phyloP scores from a whole-genome alignment of 805 yeast species.

The Candida tammaniensis region DNA sequence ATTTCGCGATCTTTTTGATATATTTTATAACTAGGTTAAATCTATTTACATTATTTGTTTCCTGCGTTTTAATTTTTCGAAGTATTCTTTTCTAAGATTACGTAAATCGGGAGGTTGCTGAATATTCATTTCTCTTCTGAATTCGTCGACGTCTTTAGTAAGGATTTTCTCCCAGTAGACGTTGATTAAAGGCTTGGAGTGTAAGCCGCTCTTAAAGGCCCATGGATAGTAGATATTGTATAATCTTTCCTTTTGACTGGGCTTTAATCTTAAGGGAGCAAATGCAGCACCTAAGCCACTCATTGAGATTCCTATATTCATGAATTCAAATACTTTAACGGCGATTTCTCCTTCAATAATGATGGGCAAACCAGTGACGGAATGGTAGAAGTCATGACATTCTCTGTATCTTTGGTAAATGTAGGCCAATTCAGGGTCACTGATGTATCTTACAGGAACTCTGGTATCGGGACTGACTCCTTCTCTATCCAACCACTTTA shows the following conservation, averaged over 20 bases:
- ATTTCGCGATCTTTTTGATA: too few relatives aligned
- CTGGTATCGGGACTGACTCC: conserved; percentile 94
- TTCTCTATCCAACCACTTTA: conserved; percentile 78
- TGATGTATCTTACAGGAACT: conserved; percentile 81
- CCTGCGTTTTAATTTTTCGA: conserved; percentile 25
- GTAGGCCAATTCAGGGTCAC: conserved; percentile 86
- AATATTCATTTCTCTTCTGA: conserved; percentile 70
- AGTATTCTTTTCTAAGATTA: conserved; percentile 48
- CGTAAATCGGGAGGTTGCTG: conserved; percentile 76
- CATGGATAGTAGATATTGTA: conserved; percentile 78
- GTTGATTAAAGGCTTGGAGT: conserved; percentile 74
- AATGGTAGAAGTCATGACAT: conserved; percentile 95
- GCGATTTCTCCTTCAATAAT: conserved; percentile 96
- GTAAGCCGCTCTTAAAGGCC: conserved; percentile 74
- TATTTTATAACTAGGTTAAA: too few relatives aligned
- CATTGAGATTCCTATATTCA: conserved; percentile 92
- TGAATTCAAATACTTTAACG: conserved; percentile 86
- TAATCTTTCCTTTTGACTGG: conserved; percentile 61
- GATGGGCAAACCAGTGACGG: conserved; percentile 85
- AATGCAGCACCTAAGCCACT: conserved; percentile 89
- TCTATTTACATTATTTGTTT: conserved; percentile 11
- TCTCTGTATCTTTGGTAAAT: conserved; percentile 93
- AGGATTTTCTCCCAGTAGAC: conserved; percentile 89
- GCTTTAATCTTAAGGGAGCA: conserved; percentile 76
- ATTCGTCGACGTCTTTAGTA: conserved; percentile 66